Evolutionary conservation across 2,329 filamentous ascomycete species (phyloP).

Genomic region (Xylariaceae sp.): DNA sequence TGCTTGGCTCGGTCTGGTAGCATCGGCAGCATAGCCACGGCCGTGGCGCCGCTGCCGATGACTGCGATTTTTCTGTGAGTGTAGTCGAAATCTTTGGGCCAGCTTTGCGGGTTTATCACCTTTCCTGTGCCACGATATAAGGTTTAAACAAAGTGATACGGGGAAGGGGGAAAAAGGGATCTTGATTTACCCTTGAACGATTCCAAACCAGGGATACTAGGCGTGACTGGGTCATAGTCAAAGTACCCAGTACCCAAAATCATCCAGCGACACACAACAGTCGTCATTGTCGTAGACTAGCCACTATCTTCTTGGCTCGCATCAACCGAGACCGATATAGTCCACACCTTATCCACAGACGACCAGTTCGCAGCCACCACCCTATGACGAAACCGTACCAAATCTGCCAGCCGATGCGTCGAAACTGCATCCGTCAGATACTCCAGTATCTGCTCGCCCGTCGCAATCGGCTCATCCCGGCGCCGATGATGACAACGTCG

Average conservation of each 20-base stretch:
- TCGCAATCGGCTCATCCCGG: constrained; percentile 35
- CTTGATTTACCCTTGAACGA: constrained; percentile 56
- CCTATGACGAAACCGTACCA: constrained; percentile 49
- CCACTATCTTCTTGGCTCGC: constrained; percentile 23
- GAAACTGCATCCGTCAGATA: constrained; percentile 51
- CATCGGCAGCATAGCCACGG: constrained; percentile 68
- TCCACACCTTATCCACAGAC: constrained; percentile 50
- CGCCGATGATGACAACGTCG: constrained; percentile 53
- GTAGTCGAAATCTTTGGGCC: constrained; percentile 65
- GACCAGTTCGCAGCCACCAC: constrained; percentile 52
- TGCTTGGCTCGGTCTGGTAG: constrained; percentile 59
- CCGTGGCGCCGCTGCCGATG: constrained; percentile 75
- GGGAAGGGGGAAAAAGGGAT: no score
- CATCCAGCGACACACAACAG: constrained; percentile 49
- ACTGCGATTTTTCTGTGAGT: constrained; percentile 63
- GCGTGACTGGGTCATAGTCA: constrained; percentile 46
- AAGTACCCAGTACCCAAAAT: constrained; percentile 64
- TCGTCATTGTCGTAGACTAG: no score
- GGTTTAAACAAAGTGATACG: no score
- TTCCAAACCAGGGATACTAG: constrained; percentile 53
- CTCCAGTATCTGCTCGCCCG: constrained; percentile 40
- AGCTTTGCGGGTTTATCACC: constrained; percentile 61
- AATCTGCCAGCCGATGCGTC: constrained; percentile 46
- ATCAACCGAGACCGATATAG: constrained; percentile 34
- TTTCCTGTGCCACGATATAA: no score